Evolutionary conservation across 306 rosid genomes (phyloP).

Genomic region (Hippophae gyantsensis): DNA sequence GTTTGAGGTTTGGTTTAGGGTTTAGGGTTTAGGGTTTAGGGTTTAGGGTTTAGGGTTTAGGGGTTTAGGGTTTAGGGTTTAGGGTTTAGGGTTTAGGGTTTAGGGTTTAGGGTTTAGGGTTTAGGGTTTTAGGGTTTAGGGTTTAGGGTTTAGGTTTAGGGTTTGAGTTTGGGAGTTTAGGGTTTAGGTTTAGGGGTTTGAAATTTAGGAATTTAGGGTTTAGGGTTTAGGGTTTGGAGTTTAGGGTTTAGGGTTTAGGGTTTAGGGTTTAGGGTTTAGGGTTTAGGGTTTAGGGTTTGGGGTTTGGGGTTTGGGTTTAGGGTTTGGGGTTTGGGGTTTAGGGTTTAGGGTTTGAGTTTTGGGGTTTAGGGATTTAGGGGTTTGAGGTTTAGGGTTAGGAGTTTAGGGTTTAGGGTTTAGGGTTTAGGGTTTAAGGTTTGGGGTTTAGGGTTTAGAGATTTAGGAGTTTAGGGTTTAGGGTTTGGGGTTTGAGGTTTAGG

Average conservation of each 20-base stretch:
- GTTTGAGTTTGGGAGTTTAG: constrained; percentile 1
- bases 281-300: constrained; percentile 3
- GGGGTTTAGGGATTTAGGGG: constrained; percentile 13
- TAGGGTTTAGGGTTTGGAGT: constrained; percentile 14
- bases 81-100: constrained; percentile 17
- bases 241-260: constrained; percentile 6
- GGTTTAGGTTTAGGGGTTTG: not conserved
- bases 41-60: constrained; percentile 9
- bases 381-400: constrained; percentile 9
- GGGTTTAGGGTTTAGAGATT: no score
- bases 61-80: constrained; percentile 11
- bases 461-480: constrained; percentile 16
- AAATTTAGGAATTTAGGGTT: not conserved
- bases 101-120: constrained; percentile 16
- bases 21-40: no score
- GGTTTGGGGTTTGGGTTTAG: constrained; percentile 15
- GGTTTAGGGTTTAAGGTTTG: constrained; percentile 12
- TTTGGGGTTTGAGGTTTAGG: constrained; percentile 13
- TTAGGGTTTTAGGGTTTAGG: constrained; percentile 10
- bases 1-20: no score
- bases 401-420: constrained; percentile 10
- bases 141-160: constrained; percentile 16
- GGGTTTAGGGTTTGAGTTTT: constrained; percentile 10
- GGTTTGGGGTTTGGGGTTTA: constrained; percentile 16
- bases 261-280: not conserved